These are phyloP conservation scores for Centrapalus pauciflorus DNA, from an alignment of 129 eudicot species.

Conservation along the genomic window DNA sequence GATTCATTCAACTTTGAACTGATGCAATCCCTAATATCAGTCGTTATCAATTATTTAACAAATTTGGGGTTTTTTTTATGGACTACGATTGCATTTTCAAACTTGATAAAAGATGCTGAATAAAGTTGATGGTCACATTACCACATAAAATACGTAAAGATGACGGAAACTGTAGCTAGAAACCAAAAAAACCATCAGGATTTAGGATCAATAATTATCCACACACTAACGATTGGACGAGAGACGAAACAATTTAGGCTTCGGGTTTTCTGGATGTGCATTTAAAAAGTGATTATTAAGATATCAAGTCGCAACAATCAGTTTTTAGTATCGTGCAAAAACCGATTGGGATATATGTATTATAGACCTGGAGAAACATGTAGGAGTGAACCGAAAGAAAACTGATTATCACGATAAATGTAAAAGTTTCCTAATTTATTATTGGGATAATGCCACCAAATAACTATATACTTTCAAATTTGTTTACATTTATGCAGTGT, in stretches of 20 bases:
- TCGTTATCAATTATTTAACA: not conserved
- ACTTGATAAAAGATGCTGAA: conserved; percentile 1
- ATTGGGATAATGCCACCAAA: no score
- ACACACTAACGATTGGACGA: not conserved
- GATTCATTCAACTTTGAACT: no score
- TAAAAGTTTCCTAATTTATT: not conserved
- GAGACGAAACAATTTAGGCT: not conserved
- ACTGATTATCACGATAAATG: not conserved
- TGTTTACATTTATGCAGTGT: no score
- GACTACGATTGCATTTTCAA: conserved; percentile 6
- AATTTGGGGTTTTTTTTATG: not conserved
- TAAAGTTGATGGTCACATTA: conserved; percentile 7
- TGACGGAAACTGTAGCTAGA: conserved; percentile 3
- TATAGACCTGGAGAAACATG: not conserved
- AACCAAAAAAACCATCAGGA: not conserved
- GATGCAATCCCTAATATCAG: no score
- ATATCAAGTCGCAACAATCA: not conserved
- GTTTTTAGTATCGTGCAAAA: not conserved
- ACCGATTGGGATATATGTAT: not conserved
- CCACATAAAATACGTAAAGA: not conserved
- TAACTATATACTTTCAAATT: no score
- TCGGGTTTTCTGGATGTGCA: not conserved
- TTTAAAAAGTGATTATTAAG: not conserved
- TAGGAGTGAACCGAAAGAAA: not conserved
- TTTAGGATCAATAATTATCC: not conserved